A percentile compares a stretch with the other conserved stretches of the same genome.
Conservation (phyloP, 192 early-diverging fungal genomes). For the Funneliformis mosseae region DNA sequence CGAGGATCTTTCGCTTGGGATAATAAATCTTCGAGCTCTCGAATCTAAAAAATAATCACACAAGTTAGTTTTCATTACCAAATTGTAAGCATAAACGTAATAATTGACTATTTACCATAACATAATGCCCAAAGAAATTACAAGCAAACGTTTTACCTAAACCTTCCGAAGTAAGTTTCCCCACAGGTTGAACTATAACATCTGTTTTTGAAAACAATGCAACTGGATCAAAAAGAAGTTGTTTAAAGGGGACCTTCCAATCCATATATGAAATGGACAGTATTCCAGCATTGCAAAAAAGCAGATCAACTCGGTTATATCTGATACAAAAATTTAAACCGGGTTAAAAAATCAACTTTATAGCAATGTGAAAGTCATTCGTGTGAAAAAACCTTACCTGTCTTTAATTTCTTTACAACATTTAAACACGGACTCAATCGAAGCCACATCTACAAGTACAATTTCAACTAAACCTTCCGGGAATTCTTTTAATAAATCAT, state of each 20-base stretch:
- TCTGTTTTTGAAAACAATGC: conserved; percentile 47
- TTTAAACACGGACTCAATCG: conserved; percentile 38
- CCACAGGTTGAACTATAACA: conserved; percentile 47
- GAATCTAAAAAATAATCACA: conserved; percentile 40
- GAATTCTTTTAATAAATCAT: conserved; percentile 39
- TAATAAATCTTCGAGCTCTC: conserved; percentile 50
- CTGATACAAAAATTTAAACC: conserved; percentile 29
- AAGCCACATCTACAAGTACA: conserved; percentile 50
- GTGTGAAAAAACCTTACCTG: conserved; percentile 33
- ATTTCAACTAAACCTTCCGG: conserved; percentile 47
- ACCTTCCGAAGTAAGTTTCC: conserved; percentile 51
- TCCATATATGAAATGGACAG: conserved; percentile 43
- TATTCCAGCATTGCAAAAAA: conserved; percentile 63
- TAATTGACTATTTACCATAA: conserved; percentile 45
- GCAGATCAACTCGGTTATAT: conserved; percentile 44
- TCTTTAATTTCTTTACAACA: conserved; percentile 44
- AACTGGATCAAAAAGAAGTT: conserved; percentile 40
- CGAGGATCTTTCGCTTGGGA: conserved; percentile 44
- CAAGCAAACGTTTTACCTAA: conserved; percentile 55
- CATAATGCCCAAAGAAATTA: conserved; percentile 63
- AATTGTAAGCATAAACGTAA: background rate
- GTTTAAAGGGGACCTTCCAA: conserved; percentile 40
- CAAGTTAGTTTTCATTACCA: background rate
- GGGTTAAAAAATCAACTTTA: no score
- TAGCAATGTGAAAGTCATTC: background rate